Conservation (phyloP, 331 rosid genomes). For the Pyracantha coccinea region DNA sequence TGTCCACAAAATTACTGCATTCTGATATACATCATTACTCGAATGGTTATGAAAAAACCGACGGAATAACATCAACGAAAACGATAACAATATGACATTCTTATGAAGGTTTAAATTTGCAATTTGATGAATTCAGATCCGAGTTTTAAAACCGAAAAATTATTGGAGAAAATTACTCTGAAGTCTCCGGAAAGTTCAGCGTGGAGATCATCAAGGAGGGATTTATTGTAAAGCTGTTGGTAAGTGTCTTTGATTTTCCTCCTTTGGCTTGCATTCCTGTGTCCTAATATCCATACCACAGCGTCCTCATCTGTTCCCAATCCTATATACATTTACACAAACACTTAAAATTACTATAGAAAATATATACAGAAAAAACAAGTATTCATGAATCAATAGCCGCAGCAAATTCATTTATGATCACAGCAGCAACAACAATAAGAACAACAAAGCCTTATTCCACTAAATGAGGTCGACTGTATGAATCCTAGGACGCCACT, state of each 20-base stretch:
- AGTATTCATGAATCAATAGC: too few species aligned
- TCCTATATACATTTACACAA: slow-evolving; percentile 34
- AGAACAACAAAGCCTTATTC: too few species aligned
- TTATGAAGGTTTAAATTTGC: not conserved
- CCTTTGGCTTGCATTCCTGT: slow-evolving; percentile 69
- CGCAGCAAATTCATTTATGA: too few species aligned
- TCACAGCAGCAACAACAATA: too few species aligned
- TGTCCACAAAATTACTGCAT: slow-evolving; percentile 70
- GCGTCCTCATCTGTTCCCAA: slow-evolving; percentile 53
- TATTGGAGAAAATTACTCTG: slow-evolving; percentile 36
- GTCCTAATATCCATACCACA: slow-evolving; percentile 63
- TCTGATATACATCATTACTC: slow-evolving; percentile 35
- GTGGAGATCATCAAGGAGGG: slow-evolving; percentile 55
- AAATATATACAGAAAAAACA: too few species aligned
- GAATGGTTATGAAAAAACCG: not conserved
- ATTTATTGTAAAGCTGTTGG: slow-evolving; percentile 63
- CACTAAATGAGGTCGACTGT: too few species aligned
- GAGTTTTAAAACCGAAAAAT: not conserved
- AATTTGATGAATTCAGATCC: not conserved
- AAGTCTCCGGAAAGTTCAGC: slow-evolving; percentile 80
- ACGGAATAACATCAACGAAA: not conserved
- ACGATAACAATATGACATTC: not conserved
- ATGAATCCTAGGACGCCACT: too few species aligned
- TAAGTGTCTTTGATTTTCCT: slow-evolving; percentile 61
- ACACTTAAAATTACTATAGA: too few species aligned